Evolutionary conservation across 345 rosid species (phyloP), one percentile per base, ranked within the genome.

Genomic region (Gossypium stocksii): DNA sequence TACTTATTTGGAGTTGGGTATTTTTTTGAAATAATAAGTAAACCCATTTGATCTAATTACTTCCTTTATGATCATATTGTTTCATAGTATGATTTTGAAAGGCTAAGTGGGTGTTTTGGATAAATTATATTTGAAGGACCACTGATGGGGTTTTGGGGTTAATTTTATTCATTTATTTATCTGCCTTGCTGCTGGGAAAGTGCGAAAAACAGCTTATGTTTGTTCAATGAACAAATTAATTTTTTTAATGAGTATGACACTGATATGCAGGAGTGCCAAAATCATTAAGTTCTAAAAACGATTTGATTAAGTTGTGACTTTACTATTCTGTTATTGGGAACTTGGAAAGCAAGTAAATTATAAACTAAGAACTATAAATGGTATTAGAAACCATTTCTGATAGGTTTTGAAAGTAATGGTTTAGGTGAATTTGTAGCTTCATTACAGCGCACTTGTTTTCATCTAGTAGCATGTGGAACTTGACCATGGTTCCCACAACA

Each of bases 1-100:
- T 80, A 66, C 20, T 27, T 59, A 19, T 25, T 60, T 52, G 52
- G 74, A 59, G 51, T 58, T 75, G 16, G 27, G 22, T 19, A n/a
- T 59, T 45, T 7, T 7, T n/a, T 10, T 19, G 59, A 61, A 51
- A 66, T 11, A 44, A 45, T 52, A 72, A 66, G 54, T 19, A 54
- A 48, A 49, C 54, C 57, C 20, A 9, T 61, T 58, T 34, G 80
- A 80, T 76, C 70, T 73, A 58, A 22, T 45, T 29, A 23, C 53
- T 43, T 29, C 44, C 34, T 71, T 54, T 71, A 16, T 68, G 45
- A 69, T 9, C 45, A 51, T 51, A 15, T 69, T 51, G 72, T 16
- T 27, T 69, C 3, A 51, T 27, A 14, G 54, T 66, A 16, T 69
- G 72, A n/a, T 53, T 17, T 29, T 10, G 46, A 70, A 70, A 34